Base-by-base conservation (phyloP, 2,329 filamentous ascomycete species). In the Calonectria hawksworthii region DNA sequence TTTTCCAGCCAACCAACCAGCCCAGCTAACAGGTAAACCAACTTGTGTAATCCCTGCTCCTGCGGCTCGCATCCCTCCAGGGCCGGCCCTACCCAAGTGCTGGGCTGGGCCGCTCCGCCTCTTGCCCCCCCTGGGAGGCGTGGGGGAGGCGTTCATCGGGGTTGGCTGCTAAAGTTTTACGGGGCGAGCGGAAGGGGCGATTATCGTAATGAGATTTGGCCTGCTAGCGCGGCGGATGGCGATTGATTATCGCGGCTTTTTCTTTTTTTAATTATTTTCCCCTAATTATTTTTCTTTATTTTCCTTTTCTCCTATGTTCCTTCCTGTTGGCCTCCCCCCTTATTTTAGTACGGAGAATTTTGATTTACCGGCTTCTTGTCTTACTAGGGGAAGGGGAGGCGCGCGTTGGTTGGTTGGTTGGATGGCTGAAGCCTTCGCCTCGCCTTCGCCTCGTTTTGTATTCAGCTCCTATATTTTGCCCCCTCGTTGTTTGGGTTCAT, bases 81-180 rank as follows among this genome's bases (percentile, higher is more conserved):
- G 38, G 38, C 34, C 34, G 14, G 34, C 13, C 3, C 38, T 41
- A 8, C 36, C 21, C 23, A 56, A 34, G 66, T 36, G 36, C 23
- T 47, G 51, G 26, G 51, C 52, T 51, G 23, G 30, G 30, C 30
- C 30, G 30, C 30, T 4, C 30, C 30, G 26, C 23, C 28, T 16
- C 28, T 11, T 30, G 16, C 41, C 21, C 21, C 50, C 50, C 51
- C 51, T 30, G 52, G 26, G 16, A 32, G 52, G 28, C 59, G 68
- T 65, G 47, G 68, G 68, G 59, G 47, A 71, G 59, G 59, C 68
- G 68, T 56, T 63, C 23, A 21, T 47, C 50, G 59, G 59, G 30
- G 38, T 41, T 36, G 56, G 34, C 38, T 41, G 34, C 34, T 13
- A 41, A 41, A 36, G 56, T 30, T 30, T 36, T 32, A 21, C 28